Evolutionary conservation across 495 filamentous ascomycete genomes (phyloP).

Genomic region (Aspergillus steynii): DNA sequence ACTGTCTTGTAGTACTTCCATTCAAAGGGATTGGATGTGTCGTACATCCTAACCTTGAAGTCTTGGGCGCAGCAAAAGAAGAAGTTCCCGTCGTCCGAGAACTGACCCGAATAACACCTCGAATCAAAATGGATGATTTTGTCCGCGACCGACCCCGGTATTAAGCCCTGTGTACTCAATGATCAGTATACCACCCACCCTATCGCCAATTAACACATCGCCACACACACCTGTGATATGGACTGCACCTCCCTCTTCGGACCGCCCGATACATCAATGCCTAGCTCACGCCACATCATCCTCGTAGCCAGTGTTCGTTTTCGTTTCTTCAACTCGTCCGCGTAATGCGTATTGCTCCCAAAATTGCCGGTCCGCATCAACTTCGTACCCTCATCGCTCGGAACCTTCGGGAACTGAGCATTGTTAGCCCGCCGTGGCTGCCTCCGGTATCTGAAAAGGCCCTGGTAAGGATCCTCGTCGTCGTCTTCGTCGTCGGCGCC

Average conservation of each 20-base stretch:
- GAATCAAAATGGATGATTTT: slow-evolving; percentile 84
- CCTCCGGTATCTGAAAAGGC: slow-evolving; percentile 25
- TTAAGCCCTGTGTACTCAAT: slow-evolving; percentile 45
- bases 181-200: slow-evolving; percentile 12
- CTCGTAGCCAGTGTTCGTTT: slow-evolving; percentile 64
- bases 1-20: slow-evolving; percentile 98
- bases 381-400: slow-evolving; percentile 70
- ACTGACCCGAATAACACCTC: slow-evolving; percentile 92
- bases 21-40: slow-evolving; percentile 91
- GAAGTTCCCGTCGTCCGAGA: slow-evolving; percentile 95
- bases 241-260: slow-evolving; percentile 58
- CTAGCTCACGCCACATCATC: slow-evolving; percentile 79
- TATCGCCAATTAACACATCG: neutral
- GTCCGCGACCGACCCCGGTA: slow-evolving; percentile 75
- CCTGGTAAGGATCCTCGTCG: slow-evolving; percentile 31
- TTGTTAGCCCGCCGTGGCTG: slow-evolving; percentile 28
- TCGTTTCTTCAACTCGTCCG: slow-evolving; percentile 50
- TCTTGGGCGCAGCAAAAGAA: slow-evolving; percentile 96
- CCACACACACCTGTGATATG: slow-evolving; percentile 61
- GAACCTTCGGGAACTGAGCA: slow-evolving; percentile 68
- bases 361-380: slow-evolving; percentile 82
- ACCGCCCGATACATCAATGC: slow-evolving; percentile 52
- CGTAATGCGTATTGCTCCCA: slow-evolving; percentile 59
- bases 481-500: slow-evolving; percentile 20
- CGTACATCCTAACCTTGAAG: slow-evolving; percentile 93